A percentile compares a stretch with the other conserved stretches of the same genome.
Conservation (phyloP, 106 monocot genomes). For the Allium sativum region DNA sequence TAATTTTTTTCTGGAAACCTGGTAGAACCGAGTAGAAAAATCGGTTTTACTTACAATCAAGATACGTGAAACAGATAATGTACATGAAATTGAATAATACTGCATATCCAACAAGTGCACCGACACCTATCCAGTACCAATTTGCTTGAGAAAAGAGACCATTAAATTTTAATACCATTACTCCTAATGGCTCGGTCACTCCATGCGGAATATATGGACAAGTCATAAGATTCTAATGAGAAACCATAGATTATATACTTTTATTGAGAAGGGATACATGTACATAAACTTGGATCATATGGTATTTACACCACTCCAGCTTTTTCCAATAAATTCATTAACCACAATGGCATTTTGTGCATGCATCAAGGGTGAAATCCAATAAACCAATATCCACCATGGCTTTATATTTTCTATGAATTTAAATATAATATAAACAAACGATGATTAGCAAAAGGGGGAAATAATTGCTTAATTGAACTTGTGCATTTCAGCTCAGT, state of each 20-base stretch:
- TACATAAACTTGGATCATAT: background rate
- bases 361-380: slow-evolving; percentile 60
- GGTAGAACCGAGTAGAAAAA: too few species aligned
- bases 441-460: too few species aligned
- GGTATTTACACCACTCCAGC: slow-evolving; percentile 36
- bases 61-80: slow-evolving; percentile 1
- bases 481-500: too few species aligned
- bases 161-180: slow-evolving; percentile 3
- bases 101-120: slow-evolving; percentile 10
- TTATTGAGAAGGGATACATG: too few species aligned
- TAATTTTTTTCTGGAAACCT: too few species aligned
- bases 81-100: slow-evolving; percentile 10
- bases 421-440: background rate
- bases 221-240: background rate
- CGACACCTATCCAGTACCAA: slow-evolving; percentile 23
- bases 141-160: slow-evolving; percentile 12
- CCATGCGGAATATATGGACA: slow-evolving; percentile 6
- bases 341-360: slow-evolving; percentile 37
- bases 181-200: slow-evolving; percentile 1
- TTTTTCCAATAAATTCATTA: slow-evolving; percentile 51
- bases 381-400: slow-evolving; percentile 67
- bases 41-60: slow-evolving; percentile 10
- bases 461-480: too few species aligned
- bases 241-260: background rate
- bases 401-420: slow-evolving; percentile 36